phyloP scores from a whole-genome alignment of 352 stramenopile genomes.

The Globisporangium sylvaticum region DNA sequence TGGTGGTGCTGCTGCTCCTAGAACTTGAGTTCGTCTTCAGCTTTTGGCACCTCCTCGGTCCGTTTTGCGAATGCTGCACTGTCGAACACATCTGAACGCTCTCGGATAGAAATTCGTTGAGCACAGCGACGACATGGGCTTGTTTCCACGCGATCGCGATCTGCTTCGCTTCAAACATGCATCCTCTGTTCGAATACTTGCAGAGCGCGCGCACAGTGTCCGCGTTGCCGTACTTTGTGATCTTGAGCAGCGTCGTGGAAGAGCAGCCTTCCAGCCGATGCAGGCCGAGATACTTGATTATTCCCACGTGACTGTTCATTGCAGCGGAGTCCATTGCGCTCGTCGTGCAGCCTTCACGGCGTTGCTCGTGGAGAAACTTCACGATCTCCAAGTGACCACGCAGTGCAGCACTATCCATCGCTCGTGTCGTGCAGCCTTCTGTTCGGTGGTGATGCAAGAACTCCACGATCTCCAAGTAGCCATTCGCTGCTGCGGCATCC shows the following conservation, averaged over 20 bases:
- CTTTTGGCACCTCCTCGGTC: slow-evolving; percentile 5
- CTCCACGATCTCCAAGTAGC: neutral
- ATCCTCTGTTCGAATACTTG: neutral
- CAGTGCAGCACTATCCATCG: slow-evolving; percentile 1
- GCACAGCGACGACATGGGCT: slow-evolving; percentile 2
- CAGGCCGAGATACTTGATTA: slow-evolving; percentile 4
- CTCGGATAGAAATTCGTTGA: slow-evolving; percentile 6
- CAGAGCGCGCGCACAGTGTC: slow-evolving; percentile 8
- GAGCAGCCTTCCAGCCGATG: slow-evolving; percentile 4
- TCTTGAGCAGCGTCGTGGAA: neutral
- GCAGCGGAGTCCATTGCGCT: slow-evolving; percentile 6
- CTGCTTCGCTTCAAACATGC: slow-evolving; percentile 8
- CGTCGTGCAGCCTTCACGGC: slow-evolving; percentile 5
- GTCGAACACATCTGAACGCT: neutral
- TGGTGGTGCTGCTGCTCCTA: neutral
- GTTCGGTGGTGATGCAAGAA: slow-evolving; percentile 4
- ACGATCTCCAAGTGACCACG: slow-evolving; percentile 1
- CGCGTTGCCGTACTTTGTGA: slow-evolving; percentile 5
- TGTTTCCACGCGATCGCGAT: slow-evolving; percentile 6
- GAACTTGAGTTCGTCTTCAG: neutral
- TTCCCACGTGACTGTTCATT: slow-evolving; percentile 7
- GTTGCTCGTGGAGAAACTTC: neutral
- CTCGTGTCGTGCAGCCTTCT: slow-evolving; percentile 6
- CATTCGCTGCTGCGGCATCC: slow-evolving; percentile 3
- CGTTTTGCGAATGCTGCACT: neutral